Evolutionary conservation across 1,139 yeast species (phyloP), one percentile per base, ranked within the genome.

Genomic region (Blastobotrys raffinosifermentans): DNA sequence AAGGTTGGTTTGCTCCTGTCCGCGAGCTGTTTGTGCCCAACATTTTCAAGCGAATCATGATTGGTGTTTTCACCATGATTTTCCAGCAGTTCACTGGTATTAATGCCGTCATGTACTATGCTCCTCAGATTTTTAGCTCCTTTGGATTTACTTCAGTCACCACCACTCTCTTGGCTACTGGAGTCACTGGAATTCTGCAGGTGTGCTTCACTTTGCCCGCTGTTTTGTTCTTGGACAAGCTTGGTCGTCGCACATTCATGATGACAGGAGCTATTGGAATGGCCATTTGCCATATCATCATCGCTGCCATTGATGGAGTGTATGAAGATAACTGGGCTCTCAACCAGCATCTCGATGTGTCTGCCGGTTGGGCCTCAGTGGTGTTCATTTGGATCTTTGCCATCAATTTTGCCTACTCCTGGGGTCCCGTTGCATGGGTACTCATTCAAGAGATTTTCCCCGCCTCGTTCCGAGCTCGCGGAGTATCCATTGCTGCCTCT

Each of bases 381-480:
- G 78, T 82, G 11, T 80, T 81, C 61, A 70, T 77, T 29, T 81
- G 87, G 70, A 61, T 75, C 30, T 81, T 79, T 55, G 80, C 80
- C 56, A 76, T 82, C 20, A 77, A 75, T 58, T 81, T 80, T 57
- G 89, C 89, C 19, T 67, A 84, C 38, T 71, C 87, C 22, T 82
- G 89, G 89, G 93, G 91, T 54, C 89, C 89, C 31, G 69, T 77
- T 41, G 75, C 77, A 29, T 82, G 91, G 91, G 87, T 84, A 35
- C 67, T 80, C 44, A 70, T 80, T 46, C 82, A 85, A 35, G 94
- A 83, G 60, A 70, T 80, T 42, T 82, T 72, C 67, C 80, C 86
- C 40, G 69, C 82, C 46, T 72, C 79, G 43, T 74, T 80, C 43
- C 71, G 94, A 63, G 85, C 82, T 53, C 79, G 78, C 60, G 82